Percentiles rank a stretch among this genome's conserved stretches.
phyloP scores from a whole-genome alignment of 2,329 filamentous ascomycete species.

The Pyrenophora graminea region DNA sequence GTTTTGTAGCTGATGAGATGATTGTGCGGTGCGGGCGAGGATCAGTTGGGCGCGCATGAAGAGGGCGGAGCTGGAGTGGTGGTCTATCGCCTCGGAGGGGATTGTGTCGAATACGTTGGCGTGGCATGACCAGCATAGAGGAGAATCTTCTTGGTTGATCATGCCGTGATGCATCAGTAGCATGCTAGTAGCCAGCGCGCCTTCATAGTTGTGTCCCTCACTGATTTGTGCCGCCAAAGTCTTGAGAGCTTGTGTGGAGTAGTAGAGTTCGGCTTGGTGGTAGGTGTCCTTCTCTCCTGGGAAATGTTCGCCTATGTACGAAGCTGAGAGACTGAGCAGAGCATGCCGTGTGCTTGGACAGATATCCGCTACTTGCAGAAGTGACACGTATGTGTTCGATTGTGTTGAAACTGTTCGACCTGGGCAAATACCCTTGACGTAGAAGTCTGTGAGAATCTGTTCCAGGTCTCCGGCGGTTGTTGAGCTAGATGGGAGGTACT shows the following conservation, averaged over 20 bases:
- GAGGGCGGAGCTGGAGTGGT: constrained; percentile 32
- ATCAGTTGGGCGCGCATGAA: constrained; percentile 37
- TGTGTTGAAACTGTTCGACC: constrained; percentile 33
- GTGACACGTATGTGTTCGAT: constrained; percentile 34
- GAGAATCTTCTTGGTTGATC: constrained; percentile 33
- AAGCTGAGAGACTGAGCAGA: constrained; percentile 39
- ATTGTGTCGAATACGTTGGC: constrained; percentile 41
- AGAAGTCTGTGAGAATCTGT: constrained; percentile 37
- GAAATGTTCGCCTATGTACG: constrained; percentile 38
- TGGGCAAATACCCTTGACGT: constrained; percentile 38
- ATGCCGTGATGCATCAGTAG: constrained; percentile 40
- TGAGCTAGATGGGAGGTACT: constrained; percentile 30
- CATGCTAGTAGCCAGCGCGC: constrained; percentile 40
- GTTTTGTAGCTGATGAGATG: constrained; percentile 23
- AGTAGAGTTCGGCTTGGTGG: constrained; percentile 40
- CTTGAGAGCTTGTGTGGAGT: constrained; percentile 39
- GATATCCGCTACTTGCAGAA: constrained; percentile 29
- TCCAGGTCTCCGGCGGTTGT: constrained; percentile 32
- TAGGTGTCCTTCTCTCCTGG: constrained; percentile 34
- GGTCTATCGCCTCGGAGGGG: constrained; percentile 26
- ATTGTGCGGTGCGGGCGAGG: constrained; percentile 37
- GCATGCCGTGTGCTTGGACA: constrained; percentile 39
- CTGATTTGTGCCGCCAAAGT: constrained; percentile 35
- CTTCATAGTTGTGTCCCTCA: constrained; percentile 33
- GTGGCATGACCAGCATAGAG: constrained; percentile 41